These are phyloP conservation scores for Lasiosphaeria miniovina DNA, from an alignment of 495 filamentous ascomycete species.

Conservation along the genomic window DNA sequence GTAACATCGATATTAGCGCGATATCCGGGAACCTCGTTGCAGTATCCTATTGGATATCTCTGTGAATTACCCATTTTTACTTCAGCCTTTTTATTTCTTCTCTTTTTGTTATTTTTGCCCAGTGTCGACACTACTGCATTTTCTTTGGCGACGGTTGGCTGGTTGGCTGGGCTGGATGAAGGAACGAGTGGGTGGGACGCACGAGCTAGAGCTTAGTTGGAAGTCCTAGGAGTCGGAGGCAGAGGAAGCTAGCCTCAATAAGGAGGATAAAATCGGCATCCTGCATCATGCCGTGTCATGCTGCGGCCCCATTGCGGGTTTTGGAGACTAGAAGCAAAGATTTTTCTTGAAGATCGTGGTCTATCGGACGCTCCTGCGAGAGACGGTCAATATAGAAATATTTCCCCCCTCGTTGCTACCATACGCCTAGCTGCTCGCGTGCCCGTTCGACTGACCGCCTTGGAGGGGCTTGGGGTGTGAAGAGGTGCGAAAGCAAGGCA, in stretches of 20 bases:
- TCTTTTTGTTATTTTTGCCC: neutral
- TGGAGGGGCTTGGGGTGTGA: too few relatives aligned
- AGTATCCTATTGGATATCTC: neutral
- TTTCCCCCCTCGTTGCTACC: neutral
- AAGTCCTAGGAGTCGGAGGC: neutral
- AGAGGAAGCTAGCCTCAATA: neutral
- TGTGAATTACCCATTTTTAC: neutral
- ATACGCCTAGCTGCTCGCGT: too few relatives aligned
- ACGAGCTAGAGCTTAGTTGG: neutral
- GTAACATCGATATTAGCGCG: constrained; percentile 9
- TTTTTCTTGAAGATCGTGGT: neutral
- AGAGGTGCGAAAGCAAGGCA: too few relatives aligned
- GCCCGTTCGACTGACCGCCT: too few relatives aligned
- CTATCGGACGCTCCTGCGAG: neutral
- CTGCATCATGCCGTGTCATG: neutral
- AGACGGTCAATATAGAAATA: neutral
- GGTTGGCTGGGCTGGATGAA: neutral
- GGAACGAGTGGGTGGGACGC: neutral
- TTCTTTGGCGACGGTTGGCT: neutral
- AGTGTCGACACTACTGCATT: neutral
- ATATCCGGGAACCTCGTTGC: neutral
- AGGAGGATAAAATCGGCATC: neutral
- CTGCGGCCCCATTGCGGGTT: neutral
- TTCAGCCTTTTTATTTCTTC: neutral
- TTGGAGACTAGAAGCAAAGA: too few relatives aligned